phyloP scores from a whole-genome alignment of 2,329 filamentous ascomycete genomes.

The Trematosphaeria pertusa region DNA sequence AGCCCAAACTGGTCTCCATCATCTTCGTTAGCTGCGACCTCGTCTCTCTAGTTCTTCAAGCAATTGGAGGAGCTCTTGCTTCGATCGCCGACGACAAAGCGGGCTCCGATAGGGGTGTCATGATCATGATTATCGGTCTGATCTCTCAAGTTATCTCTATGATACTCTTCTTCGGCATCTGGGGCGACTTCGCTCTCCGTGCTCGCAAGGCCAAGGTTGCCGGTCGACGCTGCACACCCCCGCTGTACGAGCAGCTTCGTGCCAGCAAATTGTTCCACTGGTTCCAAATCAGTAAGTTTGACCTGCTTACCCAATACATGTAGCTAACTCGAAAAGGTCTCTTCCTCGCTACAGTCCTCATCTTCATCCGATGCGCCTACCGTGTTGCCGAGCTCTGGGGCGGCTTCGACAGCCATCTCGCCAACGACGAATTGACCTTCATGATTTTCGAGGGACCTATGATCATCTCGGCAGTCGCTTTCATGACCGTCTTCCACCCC shows the following conservation, averaged over 20 bases:
- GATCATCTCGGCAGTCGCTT: constrained; percentile 55
- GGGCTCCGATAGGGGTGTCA: constrained; percentile 54
- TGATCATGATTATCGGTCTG: constrained; percentile 64
- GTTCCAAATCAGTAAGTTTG: constrained; percentile 34
- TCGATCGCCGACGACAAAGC: constrained; percentile 53
- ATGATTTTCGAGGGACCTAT: constrained; percentile 61
- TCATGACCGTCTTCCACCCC: constrained; percentile 56
- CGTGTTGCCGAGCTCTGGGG: constrained; percentile 56
- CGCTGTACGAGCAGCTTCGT: constrained; percentile 29
- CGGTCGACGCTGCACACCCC: constrained; percentile 25
- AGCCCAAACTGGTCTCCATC: constrained; percentile 56
- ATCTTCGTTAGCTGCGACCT: constrained; percentile 65
- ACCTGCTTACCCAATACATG: too few relatives aligned
- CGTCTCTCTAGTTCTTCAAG: constrained; percentile 64
- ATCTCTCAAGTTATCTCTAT: constrained; percentile 61
- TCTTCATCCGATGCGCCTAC: constrained; percentile 56
- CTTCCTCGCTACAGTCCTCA: constrained; percentile 49
- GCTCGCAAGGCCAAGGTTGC: constrained; percentile 22
- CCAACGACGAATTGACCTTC: constrained; percentile 56
- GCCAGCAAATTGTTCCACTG: constrained; percentile 17
- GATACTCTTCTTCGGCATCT: constrained; percentile 54
- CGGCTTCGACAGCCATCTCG: constrained; percentile 52
- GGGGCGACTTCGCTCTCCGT: constrained; percentile 43
- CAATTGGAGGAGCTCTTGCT: constrained; percentile 62
- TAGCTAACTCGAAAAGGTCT: too few relatives aligned